Base-by-base conservation (phyloP, 2,329 filamentous ascomycete genomes). In the Teratosphaeria destructans region DNA sequence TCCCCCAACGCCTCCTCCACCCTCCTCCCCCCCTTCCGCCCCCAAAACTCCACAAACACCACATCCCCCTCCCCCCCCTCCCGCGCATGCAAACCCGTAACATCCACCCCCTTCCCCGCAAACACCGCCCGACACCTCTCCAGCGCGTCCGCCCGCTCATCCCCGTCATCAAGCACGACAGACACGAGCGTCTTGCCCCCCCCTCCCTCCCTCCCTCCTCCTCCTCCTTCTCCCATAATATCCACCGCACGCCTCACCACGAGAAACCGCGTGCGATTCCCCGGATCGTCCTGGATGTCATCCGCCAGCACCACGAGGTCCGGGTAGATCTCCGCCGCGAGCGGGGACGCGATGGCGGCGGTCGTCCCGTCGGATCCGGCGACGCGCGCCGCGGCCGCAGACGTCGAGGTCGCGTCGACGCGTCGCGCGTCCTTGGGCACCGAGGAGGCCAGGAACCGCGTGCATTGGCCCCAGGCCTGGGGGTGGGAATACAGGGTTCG, bases 391-490 rank as follows among this genome's bases (percentile, higher is more conserved):
- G 92, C 93, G 0, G 90, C 94, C 64, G 85, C 86, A 66, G 88
- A 92, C 5, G 94, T 99, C 32, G 88, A 94, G 62, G 85, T 88
- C 52, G 90, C 87, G 71, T 97, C 92, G 61, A 93, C 83, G 57
- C 86, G 82, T 76, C 95, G 90, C n/a, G 87, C 80, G 53, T 83
- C 83, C 66, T 85, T 85, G 62, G 96, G 82, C 67, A 89, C 79
- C 32, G 79, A 77, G 8, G 81, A n/a, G n/a, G n/a, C 78, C 29
- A 96, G 81, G 74, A 96, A 96, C 8, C 71, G 74, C 53, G 85
- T 85, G 74, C 92, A 96, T 76, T 99, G 94, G 29, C 91, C 91
- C 79, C 94, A 96, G 32, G 91, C 94, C 75, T 99, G 94, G 10
- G 93, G 92, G 74, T 99, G 94, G 27, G 90, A 94, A 77, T 96